Conservation (phyloP, 352 stramenopile genomes). For the Phytophthora pini region DNA sequence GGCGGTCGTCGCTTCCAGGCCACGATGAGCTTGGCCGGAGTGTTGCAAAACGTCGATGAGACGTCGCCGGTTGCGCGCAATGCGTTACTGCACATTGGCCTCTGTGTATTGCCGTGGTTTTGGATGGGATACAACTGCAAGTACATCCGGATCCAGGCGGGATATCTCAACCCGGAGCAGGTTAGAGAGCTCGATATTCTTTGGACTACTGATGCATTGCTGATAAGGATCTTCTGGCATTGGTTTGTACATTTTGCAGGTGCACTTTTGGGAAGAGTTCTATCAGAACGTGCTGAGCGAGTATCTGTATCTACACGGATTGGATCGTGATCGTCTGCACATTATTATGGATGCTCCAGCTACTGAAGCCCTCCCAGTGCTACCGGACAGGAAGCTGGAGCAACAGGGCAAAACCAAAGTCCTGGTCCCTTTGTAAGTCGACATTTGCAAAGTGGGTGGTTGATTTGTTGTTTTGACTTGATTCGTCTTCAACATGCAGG, state of each 20-base stretch:
- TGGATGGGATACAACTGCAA: conserved; percentile 55
- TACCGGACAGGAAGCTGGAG: conserved; percentile 31
- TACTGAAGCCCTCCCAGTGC: conserved; percentile 21
- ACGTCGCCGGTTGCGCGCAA: conserved; percentile 24
- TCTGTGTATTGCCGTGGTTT: conserved; percentile 49
- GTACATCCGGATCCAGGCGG: conserved; percentile 42
- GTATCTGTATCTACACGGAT: conserved; percentile 42
- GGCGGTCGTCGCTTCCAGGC: conserved; percentile 40
- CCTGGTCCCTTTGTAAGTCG: conserved; percentile 41
- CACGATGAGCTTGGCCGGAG: conserved; percentile 32
- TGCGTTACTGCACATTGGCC: conserved; percentile 42
- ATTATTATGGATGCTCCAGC: conserved; percentile 23
- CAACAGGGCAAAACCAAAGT: conserved; percentile 31
- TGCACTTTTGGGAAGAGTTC: conserved; percentile 48
- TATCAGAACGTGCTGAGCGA: conserved; percentile 52
- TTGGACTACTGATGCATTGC: neutral
- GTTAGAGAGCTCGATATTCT: conserved; percentile 1
- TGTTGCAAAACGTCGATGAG: conserved; percentile 11
- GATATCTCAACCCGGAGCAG: conserved; percentile 41
- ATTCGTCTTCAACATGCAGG: conserved; percentile 12
- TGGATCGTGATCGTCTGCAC: conserved; percentile 46
- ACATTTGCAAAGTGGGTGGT: neutral
- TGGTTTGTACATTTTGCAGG: conserved; percentile 11
- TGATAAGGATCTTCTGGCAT: neutral
- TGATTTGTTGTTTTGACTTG: conserved; percentile 2